Evolutionary conservation across 2,329 filamentous ascomycete species (phyloP), one percentile per base, ranked within the genome.

Genomic region (Penicillium griseofulvum): DNA sequence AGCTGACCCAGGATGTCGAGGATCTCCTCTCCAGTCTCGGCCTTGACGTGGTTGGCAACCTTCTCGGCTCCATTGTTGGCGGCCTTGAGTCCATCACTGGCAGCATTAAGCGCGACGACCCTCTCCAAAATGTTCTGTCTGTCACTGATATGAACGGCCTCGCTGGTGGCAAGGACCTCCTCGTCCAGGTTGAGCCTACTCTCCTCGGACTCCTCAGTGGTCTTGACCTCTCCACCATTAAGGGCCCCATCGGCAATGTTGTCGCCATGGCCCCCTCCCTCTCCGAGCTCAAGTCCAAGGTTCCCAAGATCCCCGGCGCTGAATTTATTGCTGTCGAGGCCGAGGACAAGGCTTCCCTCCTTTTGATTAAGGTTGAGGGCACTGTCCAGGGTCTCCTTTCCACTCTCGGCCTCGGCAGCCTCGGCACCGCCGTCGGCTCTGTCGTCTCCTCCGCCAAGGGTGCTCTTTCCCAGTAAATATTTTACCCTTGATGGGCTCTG

Each of bases 281-380:
- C 29, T 37, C 52, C 19, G 50, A 42, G 44, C 58, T 64, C 24
- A 37, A 45, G 29, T 48, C 54, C 41, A 52, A 59, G 50, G 43
- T 55, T 6, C 54, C 58, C 44, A 8, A 49, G 34, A 54, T 50
- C 24, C 39, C 62, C 10, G 57, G 48, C 29, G 58, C 55, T 34
- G 49, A 59, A 52, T 54, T 57, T 49, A 59, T 63, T 49, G 55
- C 52, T 46, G 58, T 65, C 42, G 54, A 57, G 19, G 22, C 46
- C n/a, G 22, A 54, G 42, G 52, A 60, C 36, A 55, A 58, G 33
- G 38, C 44, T 49, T 58, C 58, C 28, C 52, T 55, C 28, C 49
- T 62, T 39, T 51, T 65, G 28, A 51, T 65, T 49, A 56, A 63
- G 58, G 52, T 64, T 10, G 53, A 60, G 31, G 31, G 54, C 45